phyloP scores from a whole-genome alignment of 768 basidiomycete genomes.

The Termitomyces sp. region DNA sequence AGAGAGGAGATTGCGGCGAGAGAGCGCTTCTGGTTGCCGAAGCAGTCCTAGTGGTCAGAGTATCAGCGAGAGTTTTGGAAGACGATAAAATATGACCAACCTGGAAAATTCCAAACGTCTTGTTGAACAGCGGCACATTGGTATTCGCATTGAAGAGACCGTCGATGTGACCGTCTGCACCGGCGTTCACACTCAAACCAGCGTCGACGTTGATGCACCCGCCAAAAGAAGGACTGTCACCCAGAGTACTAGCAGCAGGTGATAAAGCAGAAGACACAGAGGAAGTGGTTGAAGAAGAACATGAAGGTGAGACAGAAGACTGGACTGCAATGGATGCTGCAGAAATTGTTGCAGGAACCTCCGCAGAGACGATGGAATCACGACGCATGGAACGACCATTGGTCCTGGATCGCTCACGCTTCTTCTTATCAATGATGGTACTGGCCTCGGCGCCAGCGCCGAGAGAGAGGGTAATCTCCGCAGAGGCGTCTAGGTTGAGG shows the following conservation, averaged over 20 bases:
- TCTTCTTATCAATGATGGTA: conserved; percentile 8
- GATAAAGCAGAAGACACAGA: not conserved
- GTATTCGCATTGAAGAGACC: conserved; percentile 21
- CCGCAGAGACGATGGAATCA: not conserved
- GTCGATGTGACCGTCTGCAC: conserved; percentile 26
- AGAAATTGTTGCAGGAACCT: not conserved
- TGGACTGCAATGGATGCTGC: not conserved
- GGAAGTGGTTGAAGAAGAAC: not conserved
- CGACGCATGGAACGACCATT: conserved; percentile 5
- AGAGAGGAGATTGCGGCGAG: conserved; percentile 1
- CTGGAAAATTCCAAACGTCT: conserved; percentile 27
- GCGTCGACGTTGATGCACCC: conserved; percentile 29
- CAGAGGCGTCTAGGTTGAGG: conserved; percentile 34
- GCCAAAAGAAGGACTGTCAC: conserved; percentile 17
- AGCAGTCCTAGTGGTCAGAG: conserved; percentile 16
- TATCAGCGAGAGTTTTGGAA: not conserved
- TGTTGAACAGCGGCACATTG: conserved; percentile 22
- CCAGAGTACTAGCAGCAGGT: not conserved
- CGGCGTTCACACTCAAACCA: conserved; percentile 24
- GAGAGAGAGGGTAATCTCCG: conserved; percentile 21
- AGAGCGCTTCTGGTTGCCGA: conserved; percentile 14
- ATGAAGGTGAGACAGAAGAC: not conserved
- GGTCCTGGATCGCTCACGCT: not conserved
- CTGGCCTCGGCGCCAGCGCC: conserved; percentile 14
- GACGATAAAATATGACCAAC: conserved; percentile 9